These are phyloP conservation scores for Saccharum spontaneum DNA, from an alignment of 176 grass and related monocot species.

Conservation along the genomic window DNA sequence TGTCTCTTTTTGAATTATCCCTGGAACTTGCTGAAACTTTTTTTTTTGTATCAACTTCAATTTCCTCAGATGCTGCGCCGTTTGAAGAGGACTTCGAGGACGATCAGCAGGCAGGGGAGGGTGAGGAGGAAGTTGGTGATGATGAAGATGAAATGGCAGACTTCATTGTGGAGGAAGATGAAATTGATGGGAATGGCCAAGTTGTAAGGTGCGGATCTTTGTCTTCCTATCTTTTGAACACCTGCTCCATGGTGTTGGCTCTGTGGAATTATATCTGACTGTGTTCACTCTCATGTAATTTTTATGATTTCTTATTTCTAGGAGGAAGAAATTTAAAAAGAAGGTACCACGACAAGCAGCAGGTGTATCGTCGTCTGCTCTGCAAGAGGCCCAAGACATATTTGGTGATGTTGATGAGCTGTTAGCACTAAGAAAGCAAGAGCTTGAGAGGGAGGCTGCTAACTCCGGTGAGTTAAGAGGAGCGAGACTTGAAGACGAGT, in stretches of 20 bases:
- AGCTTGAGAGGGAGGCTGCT: conserved; percentile 66
- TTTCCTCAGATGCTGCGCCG: conserved; percentile 38
- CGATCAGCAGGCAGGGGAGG: conserved; percentile 65
- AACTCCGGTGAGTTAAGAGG: conserved; percentile 41
- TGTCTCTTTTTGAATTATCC: conserved; percentile 1
- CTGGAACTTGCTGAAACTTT: neutral
- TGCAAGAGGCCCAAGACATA: conserved; percentile 95
- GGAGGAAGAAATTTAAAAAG: conserved; percentile 66
- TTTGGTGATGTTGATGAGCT: conserved; percentile 98
- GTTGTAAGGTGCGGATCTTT: conserved; percentile 53
- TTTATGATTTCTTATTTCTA: neutral
- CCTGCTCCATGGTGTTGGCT: neutral
- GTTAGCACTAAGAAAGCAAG: conserved; percentile 62
- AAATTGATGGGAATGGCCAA: conserved; percentile 83
- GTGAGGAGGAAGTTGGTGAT: conserved; percentile 58
- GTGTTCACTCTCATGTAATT: neutral
- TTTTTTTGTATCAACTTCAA: conserved; percentile 19
- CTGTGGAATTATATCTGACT: neutral
- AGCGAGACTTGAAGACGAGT: conserved; percentile 87
- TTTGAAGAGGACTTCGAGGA: conserved; percentile 88
- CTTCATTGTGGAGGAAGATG: conserved; percentile 97
- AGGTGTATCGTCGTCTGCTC: conserved; percentile 85
- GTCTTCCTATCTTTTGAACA: neutral
- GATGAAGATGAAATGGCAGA: conserved; percentile 97
- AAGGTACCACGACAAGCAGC: conserved; percentile 69